Evolutionary conservation across 768 basidiomycete species (phyloP).

Genomic region (Solioccasus polychromus): DNA sequence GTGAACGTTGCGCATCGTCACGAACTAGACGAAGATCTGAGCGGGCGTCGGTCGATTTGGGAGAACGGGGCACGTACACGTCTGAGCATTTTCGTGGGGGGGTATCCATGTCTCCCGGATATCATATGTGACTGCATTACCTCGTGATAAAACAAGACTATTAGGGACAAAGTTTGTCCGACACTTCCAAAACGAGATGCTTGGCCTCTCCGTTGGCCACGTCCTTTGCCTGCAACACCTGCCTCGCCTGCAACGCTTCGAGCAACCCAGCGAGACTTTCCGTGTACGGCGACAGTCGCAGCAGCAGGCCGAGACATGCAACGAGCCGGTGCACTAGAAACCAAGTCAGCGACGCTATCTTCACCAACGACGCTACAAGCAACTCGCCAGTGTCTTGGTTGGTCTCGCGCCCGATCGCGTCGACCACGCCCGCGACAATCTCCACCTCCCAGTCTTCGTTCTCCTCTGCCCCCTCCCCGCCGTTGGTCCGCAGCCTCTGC

Average conservation of each 20-base stretch:
- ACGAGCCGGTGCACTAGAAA: conserved; percentile 75
- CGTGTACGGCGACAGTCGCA: conserved; percentile 73
- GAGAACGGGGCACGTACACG: too few species aligned
- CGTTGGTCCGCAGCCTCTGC: conserved; percentile 57
- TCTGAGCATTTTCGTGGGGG: too few species aligned
- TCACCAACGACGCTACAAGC: too few species aligned
- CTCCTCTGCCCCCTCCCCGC: conserved; percentile 42
- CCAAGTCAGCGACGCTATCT: background rate
- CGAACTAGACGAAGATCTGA: too few species aligned
- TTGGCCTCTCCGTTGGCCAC: conserved; percentile 65
- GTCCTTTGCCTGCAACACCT: conserved; percentile 75
- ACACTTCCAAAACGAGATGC: conserved; percentile 66
- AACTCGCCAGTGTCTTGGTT: conserved; percentile 80
- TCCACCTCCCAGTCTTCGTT: conserved; percentile 87
- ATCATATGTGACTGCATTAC: too few species aligned
- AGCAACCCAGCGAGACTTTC: too few species aligned
- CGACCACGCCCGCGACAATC: conserved; percentile 76
- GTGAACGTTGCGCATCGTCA: too few species aligned
- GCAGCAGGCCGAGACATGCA: conserved; percentile 72
- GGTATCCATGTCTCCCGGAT: too few species aligned
- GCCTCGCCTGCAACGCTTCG: conserved; percentile 45
- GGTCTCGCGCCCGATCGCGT: conserved; percentile 60
- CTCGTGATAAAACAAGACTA: background rate
- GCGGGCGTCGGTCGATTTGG: too few species aligned
- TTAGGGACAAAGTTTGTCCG: conserved; percentile 34